A percentile compares a stretch with the other conserved stretches of the same genome.
Evolutionary conservation across 2,329 filamentous ascomycete genomes (phyloP).

Genomic region (Fusarium sulawesiense): DNA sequence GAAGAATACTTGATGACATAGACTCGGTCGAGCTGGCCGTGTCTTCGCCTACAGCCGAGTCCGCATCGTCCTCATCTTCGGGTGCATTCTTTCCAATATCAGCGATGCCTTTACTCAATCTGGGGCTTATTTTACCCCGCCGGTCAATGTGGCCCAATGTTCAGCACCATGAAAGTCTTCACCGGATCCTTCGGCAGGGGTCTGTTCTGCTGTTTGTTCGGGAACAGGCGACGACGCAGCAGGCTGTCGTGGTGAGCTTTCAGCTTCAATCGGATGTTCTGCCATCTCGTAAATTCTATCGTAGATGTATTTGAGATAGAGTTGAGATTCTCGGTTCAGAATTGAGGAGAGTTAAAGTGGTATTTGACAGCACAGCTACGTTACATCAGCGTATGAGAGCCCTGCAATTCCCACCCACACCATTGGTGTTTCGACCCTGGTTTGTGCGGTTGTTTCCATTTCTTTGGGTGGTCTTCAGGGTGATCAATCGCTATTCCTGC

Average conservation of each 20-base stretch:
- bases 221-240: neutral
- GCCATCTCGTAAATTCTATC: neutral
- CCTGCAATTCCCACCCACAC: neutral
- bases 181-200: neutral
- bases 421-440: neutral
- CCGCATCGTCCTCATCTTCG: slow-evolving; percentile 1
- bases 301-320: accelerated
- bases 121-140: neutral
- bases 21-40: slow-evolving; percentile 38
- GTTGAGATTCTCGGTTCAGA: too few relatives aligned
- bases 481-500: neutral
- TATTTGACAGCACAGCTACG: neutral
- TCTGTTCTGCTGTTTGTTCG: neutral
- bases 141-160: slow-evolving; percentile 14
- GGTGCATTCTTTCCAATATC: neutral
- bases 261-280: neutral
- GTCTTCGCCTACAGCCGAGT: slow-evolving; percentile 35
- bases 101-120: accelerated
- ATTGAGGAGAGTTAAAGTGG: neutral
- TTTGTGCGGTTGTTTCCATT: neutral
- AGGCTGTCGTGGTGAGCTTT: accelerated
- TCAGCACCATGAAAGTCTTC: slow-evolving; percentile 15
- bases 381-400: neutral
- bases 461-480: neutral
- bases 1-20: slow-evolving; percentile 39